Base-by-base conservation (phyloP, 2,329 filamentous ascomycete genomes). In the Trichoderma sp. region DNA sequence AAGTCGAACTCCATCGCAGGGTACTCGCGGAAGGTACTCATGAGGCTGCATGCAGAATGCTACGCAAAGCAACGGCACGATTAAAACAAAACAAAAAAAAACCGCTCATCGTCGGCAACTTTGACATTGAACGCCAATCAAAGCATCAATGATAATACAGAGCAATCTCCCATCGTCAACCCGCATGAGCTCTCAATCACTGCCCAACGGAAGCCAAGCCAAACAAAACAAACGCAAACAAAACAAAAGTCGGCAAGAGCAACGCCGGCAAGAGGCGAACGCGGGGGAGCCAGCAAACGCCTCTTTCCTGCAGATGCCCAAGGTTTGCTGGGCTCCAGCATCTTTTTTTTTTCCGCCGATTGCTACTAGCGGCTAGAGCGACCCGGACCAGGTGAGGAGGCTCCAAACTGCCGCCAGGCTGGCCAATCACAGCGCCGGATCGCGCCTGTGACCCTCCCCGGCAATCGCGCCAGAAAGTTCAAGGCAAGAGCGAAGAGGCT, bases 341-440 rank as follows among this genome's bases (percentile, higher is more conserved):
- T 49, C 21, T 63, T 53, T 57, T 43, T 43, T 66, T 66, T 65
- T 66, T 66, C 43, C 33, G 37, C 53, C 24, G 63, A n/a, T 29
- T 66, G 35, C 68, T 66, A 14, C 47, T 53, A 37, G 43, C 57
- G 70, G 67, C 70, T 69, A 58, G 70, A 68, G 33, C 56, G 52
- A 59, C 68, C 56, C 68, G 47, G 65, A 66, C 58, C 58, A 58
- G 63, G 55, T 65, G 70, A 68, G 65, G 68, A 55, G 53, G 37
- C 65, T 52, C 68, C n/a, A 19, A 37, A 59, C 58, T 40, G 43
- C 57, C 40, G n/a, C 27, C 56, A 52, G 37, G 37, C 69, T 63
- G 63, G 69, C 74, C 74, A 75, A 75, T 75, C 71, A 74, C 60
- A 64, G 35, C 63, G 62, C 72, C 71, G 68, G 64, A 71, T 71